phyloP scores from a whole-genome alignment of 2,329 filamentous ascomycete genomes.

The Grosmannia penicillata region DNA sequence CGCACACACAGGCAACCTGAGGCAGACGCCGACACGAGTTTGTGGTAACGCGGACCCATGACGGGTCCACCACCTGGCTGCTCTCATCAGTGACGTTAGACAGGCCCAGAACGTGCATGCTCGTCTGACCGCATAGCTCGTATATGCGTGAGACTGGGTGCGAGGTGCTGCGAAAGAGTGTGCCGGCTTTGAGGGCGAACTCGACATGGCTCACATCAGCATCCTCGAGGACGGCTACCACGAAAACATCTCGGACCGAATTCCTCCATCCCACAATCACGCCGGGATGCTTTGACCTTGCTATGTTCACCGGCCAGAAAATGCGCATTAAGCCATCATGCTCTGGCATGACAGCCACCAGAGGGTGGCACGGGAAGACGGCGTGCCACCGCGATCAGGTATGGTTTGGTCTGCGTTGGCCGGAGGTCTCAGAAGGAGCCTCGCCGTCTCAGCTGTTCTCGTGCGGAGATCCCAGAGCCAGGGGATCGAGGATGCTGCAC shows the following conservation, averaged over 20 bases:
- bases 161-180: conserved; percentile 67
- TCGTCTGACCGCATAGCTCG: conserved; percentile 66
- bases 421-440: conserved; percentile 64
- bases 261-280: conserved; percentile 95
- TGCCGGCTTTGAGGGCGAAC: conserved; percentile 69
- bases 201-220: conserved; percentile 81
- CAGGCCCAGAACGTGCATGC: conserved; percentile 74
- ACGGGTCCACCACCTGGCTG: conserved; percentile 43
- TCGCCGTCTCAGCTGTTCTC: conserved; percentile 85
- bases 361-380: conserved; percentile 6
- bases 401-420: conserved; percentile 12
- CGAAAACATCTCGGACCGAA: conserved; percentile 77
- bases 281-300: conserved; percentile 56
- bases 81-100: conserved; percentile 45
- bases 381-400: background rate
- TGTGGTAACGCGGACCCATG: conserved; percentile 50
- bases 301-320: conserved; percentile 90
- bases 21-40: conserved; percentile 43
- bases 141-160: conserved; percentile 71
- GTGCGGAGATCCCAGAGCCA: conserved; percentile 73
- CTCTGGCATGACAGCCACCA: conserved; percentile 43
- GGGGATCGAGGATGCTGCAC: conserved; percentile 65
- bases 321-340: conserved; percentile 89
- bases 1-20: conserved; percentile 55
- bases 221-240: conserved; percentile 77